phyloP scores from a whole-genome alignment of 2,329 filamentous ascomycete genomes.

The Fusarium lateritium region DNA sequence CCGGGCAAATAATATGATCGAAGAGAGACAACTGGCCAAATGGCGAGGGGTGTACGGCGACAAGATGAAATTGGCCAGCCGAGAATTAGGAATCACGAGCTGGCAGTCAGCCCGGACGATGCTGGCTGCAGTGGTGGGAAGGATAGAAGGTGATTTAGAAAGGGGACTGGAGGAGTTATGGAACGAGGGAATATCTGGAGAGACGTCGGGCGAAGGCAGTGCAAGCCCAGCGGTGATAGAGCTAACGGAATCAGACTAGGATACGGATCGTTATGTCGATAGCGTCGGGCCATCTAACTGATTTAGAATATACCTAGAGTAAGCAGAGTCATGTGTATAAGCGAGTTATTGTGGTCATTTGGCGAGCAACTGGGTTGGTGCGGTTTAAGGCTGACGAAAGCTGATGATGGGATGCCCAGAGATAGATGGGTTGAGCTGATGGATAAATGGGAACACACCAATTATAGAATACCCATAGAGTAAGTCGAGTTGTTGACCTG shows the following conservation, averaged over 20 bases:
- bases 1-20: constrained; percentile 53
- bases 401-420: background rate
- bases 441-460: background rate
- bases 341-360: constrained; percentile 29
- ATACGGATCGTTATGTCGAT: constrained; percentile 24
- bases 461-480: constrained; percentile 14
- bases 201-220: constrained; percentile 33
- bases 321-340: constrained; percentile 22
- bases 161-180: constrained; percentile 58
- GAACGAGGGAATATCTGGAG: constrained; percentile 55
- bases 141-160: constrained; percentile 59
- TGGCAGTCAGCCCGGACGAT: constrained; percentile 58
- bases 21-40: constrained; percentile 57
- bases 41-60: constrained; percentile 57
- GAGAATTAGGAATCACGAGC: constrained; percentile 54
- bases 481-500: background rate
- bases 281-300: constrained; percentile 19
- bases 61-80: constrained; percentile 59
- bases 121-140: constrained; percentile 58
- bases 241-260: constrained; percentile 46
- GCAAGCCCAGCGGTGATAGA: constrained; percentile 47
- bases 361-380: constrained; percentile 7
- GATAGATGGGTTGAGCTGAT: constrained; percentile 9
- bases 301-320: constrained; percentile 17
- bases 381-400: constrained; percentile 8